These are phyloP conservation scores for Colletotrichum tropicicola DNA, from an alignment of 2,329 filamentous ascomycete genomes.

Conservation along the genomic window DNA sequence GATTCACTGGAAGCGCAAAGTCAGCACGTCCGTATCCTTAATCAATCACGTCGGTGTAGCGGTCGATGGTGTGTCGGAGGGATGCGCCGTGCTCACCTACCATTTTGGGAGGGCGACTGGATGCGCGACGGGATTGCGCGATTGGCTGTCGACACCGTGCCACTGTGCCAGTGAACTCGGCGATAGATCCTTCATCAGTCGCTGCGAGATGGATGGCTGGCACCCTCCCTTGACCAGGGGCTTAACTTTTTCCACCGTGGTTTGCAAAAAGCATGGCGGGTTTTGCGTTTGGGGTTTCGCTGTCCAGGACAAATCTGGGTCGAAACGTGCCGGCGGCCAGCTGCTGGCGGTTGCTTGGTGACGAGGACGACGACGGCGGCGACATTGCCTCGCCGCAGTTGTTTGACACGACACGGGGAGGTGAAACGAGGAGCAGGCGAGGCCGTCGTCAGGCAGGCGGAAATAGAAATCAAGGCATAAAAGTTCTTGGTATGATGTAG, in stretches of 20 bases:
- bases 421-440: background rate
- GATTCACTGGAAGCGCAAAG: background rate
- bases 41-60: background rate
- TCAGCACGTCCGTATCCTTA: background rate
- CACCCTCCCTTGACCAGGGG: no score
- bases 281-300: no score
- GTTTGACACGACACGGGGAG: background rate
- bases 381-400: background rate
- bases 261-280: no score
- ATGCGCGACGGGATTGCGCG: slow-evolving; percentile 11
- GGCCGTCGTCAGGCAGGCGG: background rate
- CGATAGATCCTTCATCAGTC: no score
- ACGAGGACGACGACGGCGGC: background rate
- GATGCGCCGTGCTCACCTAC: slow-evolving; percentile 24
- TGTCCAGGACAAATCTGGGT: no score
- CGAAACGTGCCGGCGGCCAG: background rate
- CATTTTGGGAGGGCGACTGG: slow-evolving; percentile 10
- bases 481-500: slow-evolving; percentile 28
- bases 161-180: background rate
- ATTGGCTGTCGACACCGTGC: slow-evolving; percentile 2
- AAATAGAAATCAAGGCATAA: slow-evolving; percentile 12
- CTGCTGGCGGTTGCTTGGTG: background rate
- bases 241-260: no score
- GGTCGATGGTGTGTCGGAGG: background rate
- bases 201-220: no score